Evolutionary conservation across 192 early-diverging fungal species (phyloP), one percentile per base, ranked within the genome.

Genomic region (Paraglomus occultum): DNA sequence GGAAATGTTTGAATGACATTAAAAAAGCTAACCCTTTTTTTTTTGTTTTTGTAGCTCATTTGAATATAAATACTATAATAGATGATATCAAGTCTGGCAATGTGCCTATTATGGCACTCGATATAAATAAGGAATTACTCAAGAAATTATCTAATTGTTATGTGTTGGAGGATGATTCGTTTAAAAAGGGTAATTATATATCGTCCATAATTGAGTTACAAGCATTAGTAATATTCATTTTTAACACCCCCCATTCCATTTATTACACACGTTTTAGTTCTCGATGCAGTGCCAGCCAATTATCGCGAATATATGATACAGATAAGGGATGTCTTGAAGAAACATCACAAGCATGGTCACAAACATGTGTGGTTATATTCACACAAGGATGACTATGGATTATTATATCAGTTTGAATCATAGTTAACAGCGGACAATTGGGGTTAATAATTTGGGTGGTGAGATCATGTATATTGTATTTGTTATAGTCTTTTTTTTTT

Each of bases 311-410:
- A 53, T 73, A 58, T 51, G 15, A 48, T 58, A 42, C 70, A 10
- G 62, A 73, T 43, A 53, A 59, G 55, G 67, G 67, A 54, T 62
- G 63, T 7, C 72, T 71, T 69, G 50, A 78, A 64, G 52, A 62
- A 72, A 72, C 66, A 71, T 8, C 71, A 75, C 12, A 73, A 77
- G n/a, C 73, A 80, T 38, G 74, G 73, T 0, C 75, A 76, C 18
- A 62, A 69, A 45, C 86, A 81, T 70, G 80, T 92, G 8, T 92
- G 90, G 90, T 72, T 92, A 15, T 90, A 92, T 73, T 87, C 88
- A 0, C 81, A 85, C 55, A 83, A 83, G 53, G 87, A 86, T 75
- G 87, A 92, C 46, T 82, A 76, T 66, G 83, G 84, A 8, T 71
- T 84, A 15, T 76, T 86, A 8, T 92, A 88, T 64, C 77, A 83